Percentiles rank a stretch among this genome's conserved stretches.
These are phyloP conservation scores for Termitomyces titanicus DNA, from an alignment of 768 basidiomycete species.

Conservation along the genomic window DNA sequence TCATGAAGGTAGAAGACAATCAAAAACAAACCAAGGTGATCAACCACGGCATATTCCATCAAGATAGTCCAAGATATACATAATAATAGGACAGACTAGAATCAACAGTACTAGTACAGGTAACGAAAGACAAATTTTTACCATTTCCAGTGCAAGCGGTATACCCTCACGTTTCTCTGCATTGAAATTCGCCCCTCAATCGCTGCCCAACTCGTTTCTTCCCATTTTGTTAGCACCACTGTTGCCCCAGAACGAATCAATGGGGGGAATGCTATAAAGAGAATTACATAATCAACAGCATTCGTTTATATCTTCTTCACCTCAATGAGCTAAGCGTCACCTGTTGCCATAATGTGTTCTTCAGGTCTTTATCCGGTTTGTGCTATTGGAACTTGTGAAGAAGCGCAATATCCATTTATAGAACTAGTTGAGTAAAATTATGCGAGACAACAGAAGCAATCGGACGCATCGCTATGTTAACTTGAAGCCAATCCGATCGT, in stretches of 20 bases:
- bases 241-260: slow-evolving; percentile 76
- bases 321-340: slow-evolving; percentile 67
- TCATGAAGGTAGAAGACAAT: slow-evolving; percentile 3
- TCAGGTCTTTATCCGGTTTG: slow-evolving; percentile 61
- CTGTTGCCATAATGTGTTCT: slow-evolving; percentile 57
- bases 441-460: too few species aligned
- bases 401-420: slow-evolving; percentile 62
- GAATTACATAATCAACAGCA: neutral
- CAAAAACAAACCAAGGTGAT: neutral
- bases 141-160: too few species aligned
- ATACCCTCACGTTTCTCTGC: slow-evolving; percentile 21
- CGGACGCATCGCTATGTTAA: slow-evolving; percentile 51
- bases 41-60: neutral
- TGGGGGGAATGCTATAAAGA: slow-evolving; percentile 54
- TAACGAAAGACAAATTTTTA: neutral
- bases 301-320: slow-evolving; percentile 24
- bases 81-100: too few species aligned
- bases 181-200: slow-evolving; percentile 48
- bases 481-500: slow-evolving; percentile 60
- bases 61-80: too few species aligned
- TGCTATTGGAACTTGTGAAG: too few species aligned
- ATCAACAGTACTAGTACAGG: too few species aligned
- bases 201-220: slow-evolving; percentile 73
- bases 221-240: slow-evolving; percentile 61
- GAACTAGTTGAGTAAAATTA: neutral